A percentile compares a stretch with the other conserved stretches of the same genome.
These are phyloP conservation scores for Turnera subulata DNA, from an alignment of 345 rosid species.

Conservation along the genomic window DNA sequence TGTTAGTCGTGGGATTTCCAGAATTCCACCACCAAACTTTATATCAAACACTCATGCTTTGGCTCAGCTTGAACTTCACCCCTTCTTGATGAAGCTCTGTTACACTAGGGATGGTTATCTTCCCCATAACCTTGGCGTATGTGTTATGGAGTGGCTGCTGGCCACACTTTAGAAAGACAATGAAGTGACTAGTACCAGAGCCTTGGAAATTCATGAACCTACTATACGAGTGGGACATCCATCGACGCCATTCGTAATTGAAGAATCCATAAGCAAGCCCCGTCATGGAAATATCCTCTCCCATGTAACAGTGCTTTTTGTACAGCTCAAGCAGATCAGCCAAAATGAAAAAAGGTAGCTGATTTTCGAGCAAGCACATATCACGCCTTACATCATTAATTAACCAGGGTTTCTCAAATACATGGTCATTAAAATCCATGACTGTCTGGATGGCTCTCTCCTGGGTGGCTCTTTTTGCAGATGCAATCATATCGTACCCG, in stretches of 20 bases:
- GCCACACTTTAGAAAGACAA: constrained; percentile 13
- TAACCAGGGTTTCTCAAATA: constrained; percentile 3
- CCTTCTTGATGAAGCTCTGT: constrained; percentile 15
- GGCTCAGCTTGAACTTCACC: neutral
- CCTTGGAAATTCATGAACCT: neutral
- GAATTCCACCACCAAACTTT: constrained; percentile 12
- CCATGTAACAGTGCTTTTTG: neutral
- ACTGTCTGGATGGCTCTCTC: no score
- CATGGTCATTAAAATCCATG: neutral
- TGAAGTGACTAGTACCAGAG: neutral
- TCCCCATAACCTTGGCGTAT: neutral
- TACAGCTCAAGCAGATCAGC: constrained; percentile 11
- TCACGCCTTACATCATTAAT: neutral
- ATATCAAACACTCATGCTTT: neutral
- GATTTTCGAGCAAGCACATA: constrained; percentile 24
- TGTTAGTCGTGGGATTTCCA: neutral
- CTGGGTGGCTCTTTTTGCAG: no score
- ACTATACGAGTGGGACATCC: neutral
- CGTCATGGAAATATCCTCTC: neutral
- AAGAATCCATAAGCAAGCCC: neutral
- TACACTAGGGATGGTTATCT: neutral
- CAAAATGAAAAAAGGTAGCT: constrained; percentile 31
- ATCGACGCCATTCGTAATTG: neutral
- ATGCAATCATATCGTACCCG: no score
- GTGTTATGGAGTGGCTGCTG: neutral